Evolutionary conservation across 2,329 filamentous ascomycete species (phyloP).

Genomic region (Sclerotinia minor): DNA sequence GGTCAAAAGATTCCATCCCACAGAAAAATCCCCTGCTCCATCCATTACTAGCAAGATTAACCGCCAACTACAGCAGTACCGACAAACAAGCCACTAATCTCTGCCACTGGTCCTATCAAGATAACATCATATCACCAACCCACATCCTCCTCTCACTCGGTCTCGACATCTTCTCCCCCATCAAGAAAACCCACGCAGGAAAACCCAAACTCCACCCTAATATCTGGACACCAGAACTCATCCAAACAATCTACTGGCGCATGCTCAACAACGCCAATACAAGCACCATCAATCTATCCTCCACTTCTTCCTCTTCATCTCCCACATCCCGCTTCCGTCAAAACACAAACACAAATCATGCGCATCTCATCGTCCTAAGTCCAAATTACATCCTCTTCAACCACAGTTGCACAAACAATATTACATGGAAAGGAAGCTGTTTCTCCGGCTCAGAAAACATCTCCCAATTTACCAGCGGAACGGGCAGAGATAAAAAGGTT

Average conservation of each 20-base stretch:
- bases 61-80: conserved; percentile 33
- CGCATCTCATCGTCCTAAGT: conserved; percentile 30
- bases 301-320: not conserved
- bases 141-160: conserved; percentile 34
- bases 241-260: conserved; percentile 38
- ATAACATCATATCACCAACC: conserved; percentile 35
- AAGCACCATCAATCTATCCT: conserved; percentile 12
- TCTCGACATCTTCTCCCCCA: conserved; percentile 34
- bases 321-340: not conserved
- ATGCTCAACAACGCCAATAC: conserved; percentile 38
- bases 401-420: conserved; percentile 37
- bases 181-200: not conserved
- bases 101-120: conserved; percentile 33
- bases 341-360: no score
- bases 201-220: not conserved
- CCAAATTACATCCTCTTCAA: conserved; percentile 39
- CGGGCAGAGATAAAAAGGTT: conserved; percentile 23
- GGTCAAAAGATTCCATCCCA: not conserved
- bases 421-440: conserved; percentile 33
- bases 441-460: conserved; percentile 21
- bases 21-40: conserved; percentile 34
- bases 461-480: conserved; percentile 13
- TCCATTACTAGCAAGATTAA: conserved; percentile 32
- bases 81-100: conserved; percentile 7
- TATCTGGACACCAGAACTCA: conserved; percentile 33